phyloP scores from a whole-genome alignment of 2,329 filamentous ascomycete species.

The Cordyceps fumosorosea region DNA sequence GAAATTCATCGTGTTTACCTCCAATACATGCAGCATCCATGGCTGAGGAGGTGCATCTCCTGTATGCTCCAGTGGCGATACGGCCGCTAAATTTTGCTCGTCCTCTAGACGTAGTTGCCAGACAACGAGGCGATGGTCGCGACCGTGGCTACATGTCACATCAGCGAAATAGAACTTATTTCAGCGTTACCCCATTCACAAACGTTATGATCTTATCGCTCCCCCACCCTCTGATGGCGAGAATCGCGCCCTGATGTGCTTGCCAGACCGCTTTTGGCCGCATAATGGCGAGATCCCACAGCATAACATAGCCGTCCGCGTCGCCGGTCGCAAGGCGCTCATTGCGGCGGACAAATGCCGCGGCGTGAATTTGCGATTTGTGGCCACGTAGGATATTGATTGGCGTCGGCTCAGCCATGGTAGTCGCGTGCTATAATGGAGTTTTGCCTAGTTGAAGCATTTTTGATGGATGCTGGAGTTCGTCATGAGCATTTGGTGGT shows the following conservation, averaged over 20 bases:
- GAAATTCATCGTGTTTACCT: conserved; percentile 93
- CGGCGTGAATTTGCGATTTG: conserved; percentile 68
- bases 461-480: neutral
- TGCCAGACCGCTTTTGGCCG: conserved; percentile 79
- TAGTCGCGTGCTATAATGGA: neutral
- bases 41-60: conserved; percentile 52
- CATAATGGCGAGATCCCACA: conserved; percentile 81
- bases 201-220: conserved; percentile 76
- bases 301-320: conserved; percentile 78
- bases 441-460: neutral
- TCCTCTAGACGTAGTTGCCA: conserved; percentile 65
- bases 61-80: conserved; percentile 62
- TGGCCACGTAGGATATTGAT: conserved; percentile 77
- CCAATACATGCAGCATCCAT: conserved; percentile 77
- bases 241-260: conserved; percentile 70
- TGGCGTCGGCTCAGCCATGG: conserved; percentile 28
- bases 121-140: conserved; percentile 78
- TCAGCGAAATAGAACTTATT: neutral
- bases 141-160: conserved; percentile 64
- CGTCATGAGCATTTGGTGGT: no score
- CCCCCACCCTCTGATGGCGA: conserved; percentile 68
- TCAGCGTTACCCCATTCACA: conserved; percentile 26
- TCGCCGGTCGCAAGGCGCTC: conserved; percentile 77
- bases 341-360: conserved; percentile 67
- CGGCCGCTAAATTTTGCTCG: conserved; percentile 58